These are phyloP conservation scores for Piper longum DNA, from an alignment of 164 flowering plant species.

Conservation along the genomic window DNA sequence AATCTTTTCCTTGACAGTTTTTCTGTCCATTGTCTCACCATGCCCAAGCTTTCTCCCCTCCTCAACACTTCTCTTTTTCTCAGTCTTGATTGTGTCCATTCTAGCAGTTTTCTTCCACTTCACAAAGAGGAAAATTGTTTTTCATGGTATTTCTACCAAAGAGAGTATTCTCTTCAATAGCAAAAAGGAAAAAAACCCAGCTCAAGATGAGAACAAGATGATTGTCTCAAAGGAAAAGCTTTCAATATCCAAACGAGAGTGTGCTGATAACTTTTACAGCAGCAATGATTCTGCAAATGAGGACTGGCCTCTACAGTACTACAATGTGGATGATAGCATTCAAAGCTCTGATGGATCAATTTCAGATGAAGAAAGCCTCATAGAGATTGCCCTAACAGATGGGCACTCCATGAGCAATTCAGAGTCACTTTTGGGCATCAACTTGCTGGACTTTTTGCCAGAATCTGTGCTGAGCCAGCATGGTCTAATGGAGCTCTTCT, in stretches of 20 bases:
- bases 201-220: neutral
- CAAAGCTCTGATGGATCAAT: constrained; percentile 31
- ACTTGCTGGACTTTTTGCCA: constrained; percentile 15
- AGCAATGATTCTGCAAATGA: constrained; percentile 38
- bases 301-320: constrained; percentile 24
- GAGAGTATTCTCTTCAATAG: constrained; percentile 5
- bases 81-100: constrained; percentile 27
- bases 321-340: constrained; percentile 10
- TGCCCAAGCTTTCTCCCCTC: constrained; percentile 18
- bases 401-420: constrained; percentile 24
- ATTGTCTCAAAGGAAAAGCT: neutral
- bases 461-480: constrained; percentile 24
- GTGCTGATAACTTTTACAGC: constrained; percentile 20
- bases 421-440: constrained; percentile 9
- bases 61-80: constrained; percentile 19
- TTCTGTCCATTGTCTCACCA: constrained; percentile 10
- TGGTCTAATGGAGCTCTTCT: constrained; percentile 35
- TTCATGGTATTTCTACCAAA: constrained; percentile 5
- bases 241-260: constrained; percentile 26
- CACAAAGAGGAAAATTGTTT: constrained; percentile 17
- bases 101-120: constrained; percentile 13
- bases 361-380: constrained; percentile 53
- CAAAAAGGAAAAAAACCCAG: neutral
- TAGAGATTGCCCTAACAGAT: constrained; percentile 65
- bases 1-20: constrained; percentile 3